Conservation (phyloP, 139 green algal genomes). For the Closterium sp. region DNA sequence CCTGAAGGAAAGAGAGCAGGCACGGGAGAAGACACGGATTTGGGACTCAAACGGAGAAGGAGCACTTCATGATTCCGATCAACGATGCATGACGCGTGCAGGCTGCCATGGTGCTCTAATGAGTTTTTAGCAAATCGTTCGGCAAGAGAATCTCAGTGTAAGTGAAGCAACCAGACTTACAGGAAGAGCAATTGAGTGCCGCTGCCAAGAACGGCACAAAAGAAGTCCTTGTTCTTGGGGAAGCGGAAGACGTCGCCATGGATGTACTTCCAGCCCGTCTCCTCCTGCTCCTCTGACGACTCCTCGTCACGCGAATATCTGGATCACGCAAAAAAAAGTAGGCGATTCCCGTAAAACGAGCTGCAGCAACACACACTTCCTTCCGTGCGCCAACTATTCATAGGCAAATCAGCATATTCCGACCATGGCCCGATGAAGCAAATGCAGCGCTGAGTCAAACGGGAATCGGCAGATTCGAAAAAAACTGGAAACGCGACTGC, state of each 20-base stretch:
- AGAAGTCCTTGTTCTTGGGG: slow-evolving; percentile 53
- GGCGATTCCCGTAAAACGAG: background rate
- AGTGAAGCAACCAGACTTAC: slow-evolving; percentile 25
- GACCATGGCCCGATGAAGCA: too few relatives aligned
- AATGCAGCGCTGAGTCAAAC: background rate
- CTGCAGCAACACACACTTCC: background rate
- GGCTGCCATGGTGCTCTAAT: background rate
- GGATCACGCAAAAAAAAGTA: background rate
- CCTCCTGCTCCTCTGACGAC: slow-evolving; percentile 55
- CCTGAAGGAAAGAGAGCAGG: slow-evolving; percentile 1
- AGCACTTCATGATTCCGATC: background rate
- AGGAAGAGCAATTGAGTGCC: slow-evolving; percentile 60
- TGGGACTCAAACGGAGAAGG: too few relatives aligned
- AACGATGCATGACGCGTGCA: background rate
- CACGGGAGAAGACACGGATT: background rate
- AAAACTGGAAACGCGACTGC: too few relatives aligned
- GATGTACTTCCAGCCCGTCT: slow-evolving; percentile 68
- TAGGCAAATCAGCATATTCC: too few relatives aligned
- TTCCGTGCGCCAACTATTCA: background rate
- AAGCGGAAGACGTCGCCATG: slow-evolving; percentile 69
- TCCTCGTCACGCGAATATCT: slow-evolving; percentile 62
- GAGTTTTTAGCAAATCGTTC: too few relatives aligned
- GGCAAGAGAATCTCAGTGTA: too few relatives aligned
- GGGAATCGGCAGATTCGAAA: too few relatives aligned
- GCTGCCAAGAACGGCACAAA: slow-evolving; percentile 58